Evolutionary conservation across 78 protist genomes (phyloP).

Genomic region (Dictyostelium discoideum): DNA sequence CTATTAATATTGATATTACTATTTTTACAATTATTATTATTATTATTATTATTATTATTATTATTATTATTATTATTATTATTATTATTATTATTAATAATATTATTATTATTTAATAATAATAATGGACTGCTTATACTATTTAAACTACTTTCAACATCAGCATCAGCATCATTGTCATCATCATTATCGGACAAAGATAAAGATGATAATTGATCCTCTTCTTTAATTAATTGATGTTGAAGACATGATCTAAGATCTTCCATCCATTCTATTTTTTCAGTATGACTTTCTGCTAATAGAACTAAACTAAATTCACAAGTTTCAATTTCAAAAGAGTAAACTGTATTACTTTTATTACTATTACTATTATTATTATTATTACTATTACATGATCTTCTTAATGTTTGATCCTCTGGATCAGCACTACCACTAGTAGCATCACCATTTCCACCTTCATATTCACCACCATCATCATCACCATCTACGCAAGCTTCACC

Average conservation of each 20-base stretch:
- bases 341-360: not conserved
- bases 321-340: constrained; percentile 54
- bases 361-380: not conserved
- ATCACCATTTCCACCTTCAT: not conserved
- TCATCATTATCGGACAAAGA: constrained; percentile 9
- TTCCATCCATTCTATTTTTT: constrained; percentile 67
- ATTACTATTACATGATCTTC: constrained; percentile 6
- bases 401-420: not conserved
- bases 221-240: constrained; percentile 30
- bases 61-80: not conserved
- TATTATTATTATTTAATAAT: not conserved
- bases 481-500: not conserved
- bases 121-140: not conserved
- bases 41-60: not conserved
- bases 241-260: constrained; percentile 64
- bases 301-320: constrained; percentile 25
- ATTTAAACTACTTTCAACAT: not conserved
- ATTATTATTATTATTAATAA: not conserved
- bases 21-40: not conserved
- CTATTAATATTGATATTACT: not conserved
- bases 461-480: not conserved
- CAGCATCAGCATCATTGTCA: not conserved
- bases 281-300: constrained; percentile 40
- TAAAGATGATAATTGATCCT: constrained; percentile 50
- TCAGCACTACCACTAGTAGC: not conserved